These are phyloP conservation scores for Datura wrightii DNA, from an alignment of 257 asterid genomes.

Conservation along the genomic window DNA sequence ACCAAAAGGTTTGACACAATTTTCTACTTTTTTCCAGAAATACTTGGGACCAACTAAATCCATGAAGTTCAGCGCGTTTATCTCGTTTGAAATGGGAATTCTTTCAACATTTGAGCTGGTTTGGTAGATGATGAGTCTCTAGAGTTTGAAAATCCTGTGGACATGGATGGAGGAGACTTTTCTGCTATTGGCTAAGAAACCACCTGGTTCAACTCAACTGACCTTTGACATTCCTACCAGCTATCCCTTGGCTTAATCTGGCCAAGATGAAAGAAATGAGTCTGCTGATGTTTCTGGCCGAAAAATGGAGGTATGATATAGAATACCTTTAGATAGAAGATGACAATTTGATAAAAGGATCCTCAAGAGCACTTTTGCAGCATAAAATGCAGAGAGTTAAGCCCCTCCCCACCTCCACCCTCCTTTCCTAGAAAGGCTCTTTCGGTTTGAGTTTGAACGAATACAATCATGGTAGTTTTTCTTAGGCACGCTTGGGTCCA, in stretches of 20 bases:
- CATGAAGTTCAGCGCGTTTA: slow-evolving; percentile 24
- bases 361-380: slow-evolving; percentile 59
- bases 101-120: slow-evolving; percentile 80
- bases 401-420: slow-evolving; percentile 29
- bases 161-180: slow-evolving; percentile 54
- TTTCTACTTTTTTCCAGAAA: not conserved
- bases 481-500: slow-evolving; percentile 60
- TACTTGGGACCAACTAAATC: not conserved
- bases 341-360: slow-evolving; percentile 53
- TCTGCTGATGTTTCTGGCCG: slow-evolving; percentile 65
- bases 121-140: slow-evolving; percentile 78
- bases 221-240: slow-evolving; percentile 87
- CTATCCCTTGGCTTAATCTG: slow-evolving; percentile 88
- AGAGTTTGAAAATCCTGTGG: slow-evolving; percentile 51
- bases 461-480: slow-evolving; percentile 65
- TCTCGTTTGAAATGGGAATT: slow-evolving; percentile 80
- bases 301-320: slow-evolving; percentile 62
- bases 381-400: slow-evolving; percentile 45
- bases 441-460: slow-evolving; percentile 71
- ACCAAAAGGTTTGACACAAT: not conserved
- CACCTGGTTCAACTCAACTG: slow-evolving; percentile 49
- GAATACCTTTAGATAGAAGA: slow-evolving; percentile 49
- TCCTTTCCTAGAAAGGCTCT: slow-evolving; percentile 70
- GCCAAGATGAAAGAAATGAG: slow-evolving; percentile 75
- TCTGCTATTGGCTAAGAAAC: slow-evolving; percentile 62